Base-by-base conservation (phyloP, 108 stramenopile species). In the Stephanodiscus triporus region DNA sequence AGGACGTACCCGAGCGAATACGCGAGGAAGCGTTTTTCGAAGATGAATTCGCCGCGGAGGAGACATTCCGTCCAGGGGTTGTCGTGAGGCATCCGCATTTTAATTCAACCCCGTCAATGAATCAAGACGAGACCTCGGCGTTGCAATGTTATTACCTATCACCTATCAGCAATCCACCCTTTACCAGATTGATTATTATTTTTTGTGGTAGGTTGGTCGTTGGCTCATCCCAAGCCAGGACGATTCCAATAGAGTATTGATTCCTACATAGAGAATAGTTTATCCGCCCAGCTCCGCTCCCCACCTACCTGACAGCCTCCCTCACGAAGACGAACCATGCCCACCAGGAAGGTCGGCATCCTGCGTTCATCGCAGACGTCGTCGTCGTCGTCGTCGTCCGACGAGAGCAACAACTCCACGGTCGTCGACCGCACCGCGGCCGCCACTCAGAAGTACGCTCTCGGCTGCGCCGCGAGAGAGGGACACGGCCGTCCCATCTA, bases 401-500 rank as follows among this genome's bases (percentile, higher is more conserved):
- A 10, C 54, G 23, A 7, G 54, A 30, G 17, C 55, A 26, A 56
- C 9, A 32, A 30, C 13, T 9, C 26, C 24, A 58, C 26, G 51
- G 24, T 4, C 4, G 26, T 10, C 53, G 26, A 0, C 23, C n/a
- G n/a, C n/a, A n/a, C n/a, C n/a, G n/a, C n/a, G n/a, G 26, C 11
- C 9, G 23, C 19, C 51, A 53, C 57, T 40, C 29, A 50, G 27
- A 32, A 49, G 22, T 59, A 70, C 54, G 30, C 22, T 7, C 62
- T 80, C 30, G 56, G 53, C n/a, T 67, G 72, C 20, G 76, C 71
- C 20, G 61, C 54, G 20, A 59, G 79, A 34, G 87, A 90, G 63
- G 47, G 53, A 24, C 89, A 90, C 63, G 57, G 53, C 10, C 70
- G 85, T 27, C 82, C 86, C 2, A 81, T 91, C 55, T 88, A 88